phyloP scores from a whole-genome alignment of 441 rosid species.

The Theobroma grandiflorum region DNA sequence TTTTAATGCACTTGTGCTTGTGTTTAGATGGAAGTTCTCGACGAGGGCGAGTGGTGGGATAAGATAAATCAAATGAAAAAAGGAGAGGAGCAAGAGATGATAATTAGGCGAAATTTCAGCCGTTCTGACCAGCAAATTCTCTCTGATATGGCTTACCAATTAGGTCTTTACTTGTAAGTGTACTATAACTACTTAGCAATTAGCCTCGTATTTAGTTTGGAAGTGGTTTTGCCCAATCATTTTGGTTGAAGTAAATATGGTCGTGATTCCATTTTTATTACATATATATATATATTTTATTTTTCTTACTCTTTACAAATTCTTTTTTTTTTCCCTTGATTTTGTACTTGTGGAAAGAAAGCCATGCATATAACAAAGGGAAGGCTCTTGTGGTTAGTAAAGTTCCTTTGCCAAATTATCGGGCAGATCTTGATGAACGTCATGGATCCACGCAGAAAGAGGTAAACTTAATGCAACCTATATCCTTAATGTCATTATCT shows the following conservation, averaged over 20 bases:
- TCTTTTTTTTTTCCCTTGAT: slow-evolving; percentile 14
- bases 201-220: not conserved
- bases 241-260: not conserved
- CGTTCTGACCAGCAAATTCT: slow-evolving; percentile 73
- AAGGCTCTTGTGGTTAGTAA: slow-evolving; percentile 89
- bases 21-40: slow-evolving; percentile 76
- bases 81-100: slow-evolving; percentile 73
- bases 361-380: slow-evolving; percentile 94
- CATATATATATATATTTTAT: not conserved
- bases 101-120: slow-evolving; percentile 69
- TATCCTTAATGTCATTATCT: slow-evolving; percentile 10
- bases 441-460: slow-evolving; percentile 93
- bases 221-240: not conserved
- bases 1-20: slow-evolving; percentile 1
- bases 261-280: not conserved
- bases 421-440: slow-evolving; percentile 91
- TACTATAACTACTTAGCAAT: not conserved
- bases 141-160: slow-evolving; percentile 72
- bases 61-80: slow-evolving; percentile 74
- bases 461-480: slow-evolving; percentile 44
- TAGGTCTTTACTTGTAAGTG: slow-evolving; percentile 90
- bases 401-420: slow-evolving; percentile 91
- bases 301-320: slow-evolving; percentile 2
- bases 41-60: slow-evolving; percentile 84
- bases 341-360: slow-evolving; percentile 64